Evolutionary conservation across 768 basidiomycete genomes (phyloP), one percentile per base, ranked within the genome.

Genomic region (Leucogyrophana mollusca): DNA sequence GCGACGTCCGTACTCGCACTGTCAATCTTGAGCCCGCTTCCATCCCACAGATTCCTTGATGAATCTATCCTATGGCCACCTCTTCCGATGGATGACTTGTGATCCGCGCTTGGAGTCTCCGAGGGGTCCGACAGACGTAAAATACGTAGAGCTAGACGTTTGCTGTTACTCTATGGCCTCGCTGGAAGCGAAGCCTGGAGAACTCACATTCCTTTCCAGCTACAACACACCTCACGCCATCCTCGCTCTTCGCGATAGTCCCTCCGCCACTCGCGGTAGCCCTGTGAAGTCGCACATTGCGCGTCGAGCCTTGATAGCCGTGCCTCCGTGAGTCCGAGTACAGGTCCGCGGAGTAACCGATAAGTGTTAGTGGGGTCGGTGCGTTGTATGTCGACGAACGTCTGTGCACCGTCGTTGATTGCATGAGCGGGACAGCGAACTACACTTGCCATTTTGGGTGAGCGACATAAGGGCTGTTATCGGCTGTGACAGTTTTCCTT

Each of bases 1-100:
- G 79, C 84, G 16, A 90, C 82, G 56, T 88, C 88, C 0, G 88
- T 91, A 54, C 78, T 83, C 0, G 83, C 77, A 57, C 85, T 84
- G 44, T 90, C 88, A 16, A 86, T 80, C 65, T 90, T 90, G 45
- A 91, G 67, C 0, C 85, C 86, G 45, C 80, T 87, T 0, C 81
- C 79, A 8, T 82, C 84, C 89, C 89, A 91, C 38, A 87, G 69
- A 57, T 90, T 90, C 39, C 83, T 77, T 10, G 85, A 84, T 7
- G 75, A 73, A 46, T 90, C 88, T n/a, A 87, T 76, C 30, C 80
- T 74, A 60, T 79, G 73, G 0, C 85, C 85, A 3, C 84, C 84
- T 24, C 67, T 67, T 11, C 85, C 86, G 9, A 75, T 62, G 5
- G 68, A 66, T 5, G 67, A 74, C 59, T 76, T 85, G 54, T 77